phyloP scores from a whole-genome alignment of 129 eudicot genomes.

The Daucus carota region DNA sequence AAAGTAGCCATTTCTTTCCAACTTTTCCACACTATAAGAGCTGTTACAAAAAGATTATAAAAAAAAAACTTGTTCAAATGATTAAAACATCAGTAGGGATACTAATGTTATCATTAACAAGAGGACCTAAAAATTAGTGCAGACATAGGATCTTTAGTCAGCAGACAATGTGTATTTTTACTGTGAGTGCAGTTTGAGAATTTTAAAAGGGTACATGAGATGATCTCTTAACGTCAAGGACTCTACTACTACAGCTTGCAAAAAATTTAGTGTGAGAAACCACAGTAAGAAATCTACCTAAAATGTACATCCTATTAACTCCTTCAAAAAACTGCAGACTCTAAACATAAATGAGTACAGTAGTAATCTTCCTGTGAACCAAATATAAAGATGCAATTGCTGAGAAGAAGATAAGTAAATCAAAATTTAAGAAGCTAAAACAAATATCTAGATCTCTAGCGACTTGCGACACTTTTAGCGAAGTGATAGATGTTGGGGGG shows the following conservation, averaged over 20 bases:
- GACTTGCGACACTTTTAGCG: no score
- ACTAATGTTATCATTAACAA: not conserved
- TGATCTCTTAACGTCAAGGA: not conserved
- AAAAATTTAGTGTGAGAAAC: not conserved
- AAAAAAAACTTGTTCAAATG: not conserved
- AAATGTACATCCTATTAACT: not conserved
- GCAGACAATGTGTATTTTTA: not conserved
- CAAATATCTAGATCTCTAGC: no score
- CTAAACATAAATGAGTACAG: not conserved
- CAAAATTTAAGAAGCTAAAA: no score
- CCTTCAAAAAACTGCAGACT: not conserved
- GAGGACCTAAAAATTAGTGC: not conserved
- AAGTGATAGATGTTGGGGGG: no score
- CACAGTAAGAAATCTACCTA: not conserved
- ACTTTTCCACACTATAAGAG: not conserved
- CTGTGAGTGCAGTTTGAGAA: not conserved
- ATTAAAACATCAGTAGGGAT: not conserved
- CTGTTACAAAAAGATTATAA: no score
- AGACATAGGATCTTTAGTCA: not conserved
- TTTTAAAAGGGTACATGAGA: not conserved
- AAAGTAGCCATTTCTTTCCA: no score
- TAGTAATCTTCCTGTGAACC: not conserved
- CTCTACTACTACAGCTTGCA: not conserved
- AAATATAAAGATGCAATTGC: not conserved
- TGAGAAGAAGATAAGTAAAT: not conserved